Evolutionary conservation across 2,329 filamentous ascomycete genomes (phyloP).

Genomic region (Leptographium wingfieldii): DNA sequence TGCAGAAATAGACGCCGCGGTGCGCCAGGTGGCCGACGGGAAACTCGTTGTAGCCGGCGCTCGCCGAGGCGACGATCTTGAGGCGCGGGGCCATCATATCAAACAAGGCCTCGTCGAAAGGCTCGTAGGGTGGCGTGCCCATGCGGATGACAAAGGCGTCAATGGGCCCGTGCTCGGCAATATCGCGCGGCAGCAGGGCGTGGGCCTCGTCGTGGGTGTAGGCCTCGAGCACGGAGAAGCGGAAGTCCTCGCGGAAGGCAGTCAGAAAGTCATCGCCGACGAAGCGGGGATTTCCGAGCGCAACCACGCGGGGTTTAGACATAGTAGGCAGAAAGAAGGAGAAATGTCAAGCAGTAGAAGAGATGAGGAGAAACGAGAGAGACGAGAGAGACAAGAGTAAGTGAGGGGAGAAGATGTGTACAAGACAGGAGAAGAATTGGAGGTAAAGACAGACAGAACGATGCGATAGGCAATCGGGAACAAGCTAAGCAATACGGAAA

Average conservation of each 20-base stretch:
- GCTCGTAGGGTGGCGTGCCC: slow-evolving; percentile 34
- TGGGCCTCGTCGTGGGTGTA: slow-evolving; percentile 23
- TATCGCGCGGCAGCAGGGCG: slow-evolving; percentile 22
- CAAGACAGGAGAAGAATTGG: too few species aligned
- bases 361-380: too few species aligned
- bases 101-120: slow-evolving; percentile 34
- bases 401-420: too few species aligned
- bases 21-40: slow-evolving; percentile 28
- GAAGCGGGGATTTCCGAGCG: slow-evolving; percentile 26
- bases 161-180: slow-evolving; percentile 25
- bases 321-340: not conserved
- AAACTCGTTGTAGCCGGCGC: slow-evolving; percentile 35
- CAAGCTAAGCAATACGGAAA: too few species aligned
- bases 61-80: slow-evolving; percentile 32
- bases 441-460: too few species aligned
- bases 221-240: slow-evolving; percentile 26
- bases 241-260: slow-evolving; percentile 24
- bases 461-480: too few species aligned
- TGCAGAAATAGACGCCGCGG: slow-evolving; percentile 39
- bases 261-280: slow-evolving; percentile 26
- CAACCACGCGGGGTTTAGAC: slow-evolving; percentile 27
- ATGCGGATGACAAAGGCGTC: slow-evolving; percentile 37
- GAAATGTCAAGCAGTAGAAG: too few species aligned
- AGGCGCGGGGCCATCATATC: slow-evolving; percentile 25
- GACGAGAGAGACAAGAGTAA: too few species aligned